These are phyloP conservation scores for Obelidium mucronatum DNA, from an alignment of 192 early-diverging fungal genomes.

Conservation along the genomic window DNA sequence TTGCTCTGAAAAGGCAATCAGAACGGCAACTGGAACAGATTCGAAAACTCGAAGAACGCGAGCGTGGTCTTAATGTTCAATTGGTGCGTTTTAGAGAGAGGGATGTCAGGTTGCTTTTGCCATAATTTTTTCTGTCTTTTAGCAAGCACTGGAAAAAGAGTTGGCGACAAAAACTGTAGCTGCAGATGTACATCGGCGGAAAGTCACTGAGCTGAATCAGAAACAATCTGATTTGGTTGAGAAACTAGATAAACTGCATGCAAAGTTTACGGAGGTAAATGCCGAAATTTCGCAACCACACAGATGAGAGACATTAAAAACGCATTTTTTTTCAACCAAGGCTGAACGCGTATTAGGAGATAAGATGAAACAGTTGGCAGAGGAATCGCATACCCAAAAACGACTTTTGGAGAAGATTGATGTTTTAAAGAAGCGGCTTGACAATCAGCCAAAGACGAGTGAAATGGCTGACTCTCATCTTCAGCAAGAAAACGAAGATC, in stretches of 20 bases:
- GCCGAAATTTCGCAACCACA: too few relatives aligned
- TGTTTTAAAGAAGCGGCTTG: conserved; percentile 65
- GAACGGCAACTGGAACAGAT: conserved; percentile 89
- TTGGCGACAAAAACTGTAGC: conserved; percentile 59
- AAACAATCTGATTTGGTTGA: conserved; percentile 70
- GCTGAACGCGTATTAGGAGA: conserved; percentile 67
- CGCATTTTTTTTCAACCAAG: too few relatives aligned
- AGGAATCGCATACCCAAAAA: conserved; percentile 63
- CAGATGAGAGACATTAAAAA: neutral
- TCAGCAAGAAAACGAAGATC: conserved; percentile 55
- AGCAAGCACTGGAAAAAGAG: conserved; percentile 71
- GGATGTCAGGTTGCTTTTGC: conserved; percentile 1
- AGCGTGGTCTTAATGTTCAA: conserved; percentile 72
- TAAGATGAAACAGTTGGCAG: conserved; percentile 64
- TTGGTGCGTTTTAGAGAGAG: conserved; percentile 64
- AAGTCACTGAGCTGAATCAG: conserved; percentile 65
- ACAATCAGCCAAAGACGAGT: conserved; percentile 67
- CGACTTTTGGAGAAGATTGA: conserved; percentile 67
- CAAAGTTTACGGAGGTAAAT: conserved; percentile 64
- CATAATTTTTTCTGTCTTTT: conserved; percentile 9
- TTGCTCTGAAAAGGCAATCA: conserved; percentile 75
- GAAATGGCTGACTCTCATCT: conserved; percentile 65
- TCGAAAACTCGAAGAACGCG: conserved; percentile 79
- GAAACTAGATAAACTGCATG: conserved; percentile 58
- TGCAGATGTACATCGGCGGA: conserved; percentile 58